Base-by-base conservation (phyloP, 2,329 filamentous ascomycete species). In the Karstenula rhodostoma region DNA sequence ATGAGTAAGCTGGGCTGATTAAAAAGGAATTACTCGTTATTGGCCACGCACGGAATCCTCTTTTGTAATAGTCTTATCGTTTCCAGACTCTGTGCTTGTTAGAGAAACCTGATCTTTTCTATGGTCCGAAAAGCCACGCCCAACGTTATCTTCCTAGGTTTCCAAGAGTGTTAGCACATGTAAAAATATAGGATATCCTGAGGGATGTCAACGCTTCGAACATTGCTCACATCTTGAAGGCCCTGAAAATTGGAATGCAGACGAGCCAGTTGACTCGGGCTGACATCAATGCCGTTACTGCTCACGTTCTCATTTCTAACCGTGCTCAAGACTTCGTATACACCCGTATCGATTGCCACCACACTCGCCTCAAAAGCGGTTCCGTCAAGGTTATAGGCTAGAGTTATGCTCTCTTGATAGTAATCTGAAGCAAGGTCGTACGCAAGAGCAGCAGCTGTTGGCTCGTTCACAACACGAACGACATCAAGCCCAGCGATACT, bases 381-480 rank as follows among this genome's bases (percentile, higher is more conserved):
- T 74, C 77, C 77, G 72, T 76, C 77, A 57, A 78, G 75, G 73
- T 78, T 76, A 70, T 78, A 78, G 70, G 78, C 76, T 47, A 78
- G 73, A 58, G 77, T 70, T 64, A 77, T 71, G 65, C 74, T 75
- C 62, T 78, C 77, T 47, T 65, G 64, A 67, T 77, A 67, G 13
- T 40, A 15, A 40, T 17, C 17, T n/a, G 5, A 3, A 67, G 78
- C 76, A 29, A 97, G 87, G 79, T 93, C 93, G 81, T 97, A 97
- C 73, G 94, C 94, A 78, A 97, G 93, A 81, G 93, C 93, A 78
- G 94, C 94, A 77, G 93, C 93, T 74, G 94, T 97, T 74, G 94
- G 94, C 83, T 97, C 94, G 86, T 97, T 97, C 78, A 97, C 92
- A 68, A 97, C 93, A 84, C 94, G 93, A 78, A 97, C 90, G 74